Evolutionary conservation across 768 basidiomycete genomes (phyloP).

Genomic region (Mycena haematopus): DNA sequence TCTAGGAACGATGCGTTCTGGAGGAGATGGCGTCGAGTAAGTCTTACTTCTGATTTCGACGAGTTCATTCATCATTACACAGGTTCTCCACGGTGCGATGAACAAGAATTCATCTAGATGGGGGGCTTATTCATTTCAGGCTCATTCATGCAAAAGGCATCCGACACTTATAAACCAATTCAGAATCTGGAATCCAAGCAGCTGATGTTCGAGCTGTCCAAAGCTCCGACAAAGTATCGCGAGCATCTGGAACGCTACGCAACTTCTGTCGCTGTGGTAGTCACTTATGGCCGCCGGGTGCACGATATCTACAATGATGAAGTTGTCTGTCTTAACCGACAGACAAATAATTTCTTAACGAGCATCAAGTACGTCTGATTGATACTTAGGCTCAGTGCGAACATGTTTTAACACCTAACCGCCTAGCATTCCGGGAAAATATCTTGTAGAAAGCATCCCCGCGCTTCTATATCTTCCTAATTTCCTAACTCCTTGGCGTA

Average conservation of each 20-base stretch:
- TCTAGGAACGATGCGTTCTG: slow-evolving; percentile 50
- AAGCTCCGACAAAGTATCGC: slow-evolving; percentile 43
- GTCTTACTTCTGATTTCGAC: not conserved
- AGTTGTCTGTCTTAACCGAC: slow-evolving; percentile 41
- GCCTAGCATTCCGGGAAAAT: slow-evolving; percentile 53
- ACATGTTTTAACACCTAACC: not conserved
- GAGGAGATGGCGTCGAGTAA: slow-evolving; percentile 55
- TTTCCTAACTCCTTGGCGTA: slow-evolving; percentile 27
- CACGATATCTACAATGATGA: slow-evolving; percentile 50
- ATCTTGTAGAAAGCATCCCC: slow-evolving; percentile 54
- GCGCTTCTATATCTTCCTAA: slow-evolving; percentile 51
- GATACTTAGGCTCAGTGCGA: not conserved
- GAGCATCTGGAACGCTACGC: slow-evolving; percentile 45
- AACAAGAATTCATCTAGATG: too few species aligned
- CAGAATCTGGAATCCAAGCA: slow-evolving; percentile 56
- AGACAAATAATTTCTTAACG: slow-evolving; percentile 22
- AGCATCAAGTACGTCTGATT: slow-evolving; percentile 42
- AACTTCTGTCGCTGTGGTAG: slow-evolving; percentile 51
- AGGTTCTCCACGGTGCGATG: slow-evolving; percentile 48
- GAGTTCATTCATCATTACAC: not conserved
- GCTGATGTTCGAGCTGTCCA: slow-evolving; percentile 47
- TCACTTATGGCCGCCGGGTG: slow-evolving; percentile 51
- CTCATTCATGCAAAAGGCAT: slow-evolving; percentile 39
- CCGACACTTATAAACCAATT: slow-evolving; percentile 49
- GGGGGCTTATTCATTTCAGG: not conserved